A percentile compares a stretch with the other conserved stretches of the same genome.
Conservation (phyloP, 2,329 filamentous ascomycete genomes). For the Dactylellina haptotyla region DNA sequence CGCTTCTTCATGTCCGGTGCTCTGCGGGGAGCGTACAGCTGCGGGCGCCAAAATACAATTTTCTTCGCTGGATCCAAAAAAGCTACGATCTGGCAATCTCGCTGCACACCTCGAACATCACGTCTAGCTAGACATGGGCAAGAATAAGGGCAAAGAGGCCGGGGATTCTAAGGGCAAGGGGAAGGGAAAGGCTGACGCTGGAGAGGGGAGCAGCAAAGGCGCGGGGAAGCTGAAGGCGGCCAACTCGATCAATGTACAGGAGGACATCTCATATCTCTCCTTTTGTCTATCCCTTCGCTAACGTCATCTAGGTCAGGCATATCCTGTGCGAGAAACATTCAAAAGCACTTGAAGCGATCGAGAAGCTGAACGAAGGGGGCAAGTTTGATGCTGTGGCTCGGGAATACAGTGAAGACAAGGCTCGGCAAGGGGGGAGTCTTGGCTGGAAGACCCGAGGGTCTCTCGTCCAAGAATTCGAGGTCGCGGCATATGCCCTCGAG, state of each 20-base stretch:
- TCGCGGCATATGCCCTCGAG: slow-evolving; percentile 56
- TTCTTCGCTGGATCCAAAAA: no score
- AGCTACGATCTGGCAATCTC: slow-evolving; percentile 1
- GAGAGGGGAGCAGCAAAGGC: slow-evolving; percentile 54
- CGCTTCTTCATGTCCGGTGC: background rate
- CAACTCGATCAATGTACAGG: slow-evolving; percentile 56
- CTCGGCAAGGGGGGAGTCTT: slow-evolving; percentile 57
- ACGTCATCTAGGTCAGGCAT: slow-evolving; percentile 51
- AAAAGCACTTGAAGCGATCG: slow-evolving; percentile 56
- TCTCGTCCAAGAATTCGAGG: slow-evolving; percentile 57
- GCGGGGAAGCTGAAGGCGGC: slow-evolving; percentile 56
- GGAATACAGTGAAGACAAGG: slow-evolving; percentile 58
- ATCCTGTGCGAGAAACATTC: slow-evolving; percentile 58
- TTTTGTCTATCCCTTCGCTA: no score
- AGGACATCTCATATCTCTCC: background rate
- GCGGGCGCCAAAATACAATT: background rate
- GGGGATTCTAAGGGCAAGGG: slow-evolving; percentile 52
- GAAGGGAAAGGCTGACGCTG: slow-evolving; percentile 50
- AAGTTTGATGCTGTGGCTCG: slow-evolving; percentile 57
- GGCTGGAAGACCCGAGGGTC: slow-evolving; percentile 58
- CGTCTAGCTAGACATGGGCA: slow-evolving; percentile 34
- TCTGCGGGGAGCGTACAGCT: slow-evolving; percentile 5
- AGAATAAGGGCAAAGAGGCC: slow-evolving; percentile 50
- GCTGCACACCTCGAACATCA: slow-evolving; percentile 6
- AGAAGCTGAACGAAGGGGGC: slow-evolving; percentile 56